Base-by-base conservation (phyloP, 1,284 basidiomycete genomes). In the Sporisorium exsertum region DNA sequence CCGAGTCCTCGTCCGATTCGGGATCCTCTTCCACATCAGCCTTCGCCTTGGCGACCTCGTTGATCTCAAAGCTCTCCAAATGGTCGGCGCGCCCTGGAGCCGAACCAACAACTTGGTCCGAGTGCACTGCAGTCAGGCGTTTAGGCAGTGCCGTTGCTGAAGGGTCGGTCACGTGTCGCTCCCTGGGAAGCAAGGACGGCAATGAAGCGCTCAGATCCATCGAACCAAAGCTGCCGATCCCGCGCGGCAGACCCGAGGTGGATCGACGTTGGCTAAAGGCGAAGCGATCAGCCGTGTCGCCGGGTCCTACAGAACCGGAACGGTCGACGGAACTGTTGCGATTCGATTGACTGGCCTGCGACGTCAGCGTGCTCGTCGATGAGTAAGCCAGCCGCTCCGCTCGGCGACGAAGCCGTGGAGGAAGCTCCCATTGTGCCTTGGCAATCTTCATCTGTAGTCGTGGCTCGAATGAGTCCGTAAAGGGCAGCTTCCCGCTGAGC, bases 401-500 rank as follows among this genome's bases (percentile, higher is more conserved):
- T 27, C 74, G 66, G 20, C 80, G 59, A 46, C 73, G 68, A 12
- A 83, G 62, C 5, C 81, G 52, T 3, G 65, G 43, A 15, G 81
- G 81, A 33, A 81, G 53, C 24, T 80, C 73, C 81, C 81, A 83
- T 24, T 79, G 72, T 15, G 73, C 81, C 49, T 73, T 77, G 33
- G 72, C 74, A 32, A 83, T 83, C 70, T 81, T 81, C 62, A 71
- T 72, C 62, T 81, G 80, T 49, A 83, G 53, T 5, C 81, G 63
- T 8, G 81, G 81, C 56, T 83, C 81, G 37, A 83, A 83, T 3
- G 64, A 67, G 50, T 83, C 81, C 16, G 60, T 47, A 45, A 83
- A 83, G 5, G 81, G 81, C 18, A 83, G 61, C 33, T 62, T 64
- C 20, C 81, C 81, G 55, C 73, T 72, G 22, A 81, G 54, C 18